A percentile compares a stretch with the other conserved stretches of the same genome.
Conservation (phyloP, 805 yeast species). For the Yamadazyma sp. region DNA sequence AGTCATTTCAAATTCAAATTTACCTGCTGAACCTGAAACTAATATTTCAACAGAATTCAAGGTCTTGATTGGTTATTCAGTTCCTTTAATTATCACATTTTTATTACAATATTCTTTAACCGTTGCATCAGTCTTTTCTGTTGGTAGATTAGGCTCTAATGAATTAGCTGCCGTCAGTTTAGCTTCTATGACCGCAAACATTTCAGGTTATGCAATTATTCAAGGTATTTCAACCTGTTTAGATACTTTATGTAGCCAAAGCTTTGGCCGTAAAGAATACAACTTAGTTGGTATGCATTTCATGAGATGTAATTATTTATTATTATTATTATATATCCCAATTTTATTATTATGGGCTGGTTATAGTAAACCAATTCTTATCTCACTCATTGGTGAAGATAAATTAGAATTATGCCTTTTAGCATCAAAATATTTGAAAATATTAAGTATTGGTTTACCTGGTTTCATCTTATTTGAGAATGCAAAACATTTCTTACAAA, state of each 20-base stretch:
- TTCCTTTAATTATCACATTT: slow-evolving; percentile 65
- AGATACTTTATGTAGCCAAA: slow-evolving; percentile 77
- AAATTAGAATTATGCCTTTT: slow-evolving; percentile 28
- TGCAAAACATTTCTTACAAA: slow-evolving; percentile 68
- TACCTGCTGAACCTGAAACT: slow-evolving; percentile 44
- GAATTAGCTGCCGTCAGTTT: slow-evolving; percentile 75
- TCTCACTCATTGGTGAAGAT: slow-evolving; percentile 21
- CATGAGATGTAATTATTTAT: slow-evolving; percentile 61
- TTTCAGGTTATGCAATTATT: slow-evolving; percentile 69
- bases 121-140: slow-evolving; percentile 74
- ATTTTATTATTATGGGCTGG: slow-evolving; percentile 60
- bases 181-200: slow-evolving; percentile 76
- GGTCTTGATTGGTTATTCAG: slow-evolving; percentile 39
- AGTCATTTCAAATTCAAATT: slow-evolving; percentile 8
- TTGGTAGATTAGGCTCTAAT: slow-evolving; percentile 66
- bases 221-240: slow-evolving; percentile 78
- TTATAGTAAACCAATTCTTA: slow-evolving; percentile 49
- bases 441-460: slow-evolving; percentile 64
- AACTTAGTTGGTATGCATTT: slow-evolving; percentile 66
- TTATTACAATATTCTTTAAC: slow-evolving; percentile 69
- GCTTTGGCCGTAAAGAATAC: slow-evolving; percentile 66
- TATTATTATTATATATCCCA: slow-evolving; percentile 49
- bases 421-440: slow-evolving; percentile 57
- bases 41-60: slow-evolving; percentile 34
- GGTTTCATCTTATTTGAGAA: slow-evolving; percentile 72